phyloP scores from a whole-genome alignment of 2,329 filamentous ascomycete genomes.

The Xylariales sp. region DNA sequence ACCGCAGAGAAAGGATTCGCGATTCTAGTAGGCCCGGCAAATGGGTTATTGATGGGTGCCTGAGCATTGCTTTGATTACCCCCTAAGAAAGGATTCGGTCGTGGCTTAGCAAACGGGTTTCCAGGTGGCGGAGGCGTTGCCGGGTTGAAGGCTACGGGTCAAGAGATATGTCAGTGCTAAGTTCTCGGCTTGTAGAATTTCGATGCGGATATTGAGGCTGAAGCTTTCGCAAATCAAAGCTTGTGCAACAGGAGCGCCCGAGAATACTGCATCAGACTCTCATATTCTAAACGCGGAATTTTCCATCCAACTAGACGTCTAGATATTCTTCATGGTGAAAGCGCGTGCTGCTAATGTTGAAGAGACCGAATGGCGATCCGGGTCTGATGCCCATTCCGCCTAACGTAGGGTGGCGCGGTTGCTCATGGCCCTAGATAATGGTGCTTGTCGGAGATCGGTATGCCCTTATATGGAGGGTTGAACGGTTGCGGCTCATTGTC shows the following conservation, averaged over 20 bases:
- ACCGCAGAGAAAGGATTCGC: slow-evolving; percentile 28
- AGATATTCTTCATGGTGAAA: neutral
- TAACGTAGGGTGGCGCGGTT: neutral
- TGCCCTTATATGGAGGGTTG: slow-evolving; percentile 2
- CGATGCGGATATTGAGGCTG: neutral
- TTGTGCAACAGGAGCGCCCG: neutral
- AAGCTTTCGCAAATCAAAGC: neutral
- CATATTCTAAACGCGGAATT: neutral
- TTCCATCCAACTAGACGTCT: neutral
- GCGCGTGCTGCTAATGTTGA: neutral
- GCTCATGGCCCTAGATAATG: neutral
- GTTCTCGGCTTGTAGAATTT: slow-evolving; percentile 12
- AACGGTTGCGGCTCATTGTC: slow-evolving; percentile 32
- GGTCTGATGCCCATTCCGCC: neutral
- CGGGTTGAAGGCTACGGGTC: slow-evolving; percentile 44
- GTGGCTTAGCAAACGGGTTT: slow-evolving; percentile 43
- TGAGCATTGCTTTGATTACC: slow-evolving; percentile 25
- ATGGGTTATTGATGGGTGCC: slow-evolving; percentile 27
- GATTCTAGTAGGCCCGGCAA: slow-evolving; percentile 4
- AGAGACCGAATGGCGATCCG: neutral
- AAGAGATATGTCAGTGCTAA: slow-evolving; percentile 38
- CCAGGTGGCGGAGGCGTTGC: slow-evolving; percentile 28
- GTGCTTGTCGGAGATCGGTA: slow-evolving; percentile 18
- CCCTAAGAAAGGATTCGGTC: slow-evolving; percentile 41
- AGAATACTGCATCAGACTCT: neutral